phyloP scores from a whole-genome alignment of 140 eudicot genomes.

The Ambrosia hybrid region DNA sequence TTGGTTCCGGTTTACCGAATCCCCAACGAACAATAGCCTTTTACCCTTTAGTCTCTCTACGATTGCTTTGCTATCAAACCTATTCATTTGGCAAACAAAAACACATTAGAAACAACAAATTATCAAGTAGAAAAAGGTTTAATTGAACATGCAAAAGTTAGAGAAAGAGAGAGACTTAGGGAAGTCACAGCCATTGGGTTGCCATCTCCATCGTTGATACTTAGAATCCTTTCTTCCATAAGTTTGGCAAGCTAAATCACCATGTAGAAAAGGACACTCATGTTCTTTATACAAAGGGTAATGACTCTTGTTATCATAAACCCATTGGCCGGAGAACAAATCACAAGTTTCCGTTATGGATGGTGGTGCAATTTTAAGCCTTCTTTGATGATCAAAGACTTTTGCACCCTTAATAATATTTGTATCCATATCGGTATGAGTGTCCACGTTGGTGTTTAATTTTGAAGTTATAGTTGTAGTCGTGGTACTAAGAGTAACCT shows the following conservation, averaged over 20 bases:
- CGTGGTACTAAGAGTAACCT: background rate
- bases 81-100: constrained; percentile 22
- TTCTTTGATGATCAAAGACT: constrained; percentile 32
- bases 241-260: constrained; percentile 57
- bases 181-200: constrained; percentile 60
- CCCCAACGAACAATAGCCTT: constrained; percentile 80
- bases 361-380: constrained; percentile 20
- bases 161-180: constrained; percentile 32
- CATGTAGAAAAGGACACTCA: constrained; percentile 50
- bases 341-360: constrained; percentile 41
- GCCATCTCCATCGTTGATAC: constrained; percentile 77
- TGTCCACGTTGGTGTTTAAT: background rate
- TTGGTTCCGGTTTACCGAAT: constrained; percentile 79
- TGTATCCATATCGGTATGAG: background rate
- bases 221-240: constrained; percentile 53
- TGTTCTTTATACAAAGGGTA: constrained; percentile 60
- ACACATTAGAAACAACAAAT: background rate
- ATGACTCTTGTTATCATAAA: constrained; percentile 47
- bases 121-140: background rate
- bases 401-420: background rate
- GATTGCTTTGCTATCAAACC: constrained; percentile 79
- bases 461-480: background rate
- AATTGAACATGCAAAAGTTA: background rate
- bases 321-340: constrained; percentile 62
- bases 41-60: constrained; percentile 66